phyloP scores from a whole-genome alignment of 148 eudicot species.

The Fagopyrum esculentum region DNA sequence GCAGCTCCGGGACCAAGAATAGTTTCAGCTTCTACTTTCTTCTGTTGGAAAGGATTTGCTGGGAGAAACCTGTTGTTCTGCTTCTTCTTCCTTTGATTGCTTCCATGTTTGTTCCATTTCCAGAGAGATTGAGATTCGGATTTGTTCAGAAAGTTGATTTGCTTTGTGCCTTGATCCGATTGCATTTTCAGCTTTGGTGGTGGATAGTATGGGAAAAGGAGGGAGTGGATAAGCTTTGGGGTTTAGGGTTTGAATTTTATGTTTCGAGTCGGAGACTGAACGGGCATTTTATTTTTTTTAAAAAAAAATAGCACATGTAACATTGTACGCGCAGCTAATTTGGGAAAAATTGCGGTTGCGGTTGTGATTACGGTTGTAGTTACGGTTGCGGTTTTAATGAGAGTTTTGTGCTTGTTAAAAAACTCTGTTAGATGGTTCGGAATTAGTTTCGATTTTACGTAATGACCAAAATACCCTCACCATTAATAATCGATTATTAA shows the following conservation, averaged over 20 bases:
- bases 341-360: no score
- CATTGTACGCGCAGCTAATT: no score
- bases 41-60: slow-evolving; percentile 11
- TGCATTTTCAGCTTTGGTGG: neutral
- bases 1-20: slow-evolving; percentile 52
- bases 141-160: slow-evolving; percentile 20
- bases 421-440: no score
- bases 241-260: neutral
- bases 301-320: no score
- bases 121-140: slow-evolving; percentile 29
- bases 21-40: slow-evolving; percentile 18
- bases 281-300: no score
- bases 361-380: no score
- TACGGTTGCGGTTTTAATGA: no score
- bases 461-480: no score
- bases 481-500: no score
- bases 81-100: slow-evolving; percentile 10
- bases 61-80: slow-evolving; percentile 15
- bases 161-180: slow-evolving; percentile 1
- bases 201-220: neutral
- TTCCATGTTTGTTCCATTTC: slow-evolving; percentile 26
- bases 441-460: no score
- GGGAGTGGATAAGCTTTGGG: neutral
- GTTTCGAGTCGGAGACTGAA: no score
- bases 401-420: no score